Conservation (phyloP, 257 asterid genomes). For the Rehmannia glutinosa region DNA sequence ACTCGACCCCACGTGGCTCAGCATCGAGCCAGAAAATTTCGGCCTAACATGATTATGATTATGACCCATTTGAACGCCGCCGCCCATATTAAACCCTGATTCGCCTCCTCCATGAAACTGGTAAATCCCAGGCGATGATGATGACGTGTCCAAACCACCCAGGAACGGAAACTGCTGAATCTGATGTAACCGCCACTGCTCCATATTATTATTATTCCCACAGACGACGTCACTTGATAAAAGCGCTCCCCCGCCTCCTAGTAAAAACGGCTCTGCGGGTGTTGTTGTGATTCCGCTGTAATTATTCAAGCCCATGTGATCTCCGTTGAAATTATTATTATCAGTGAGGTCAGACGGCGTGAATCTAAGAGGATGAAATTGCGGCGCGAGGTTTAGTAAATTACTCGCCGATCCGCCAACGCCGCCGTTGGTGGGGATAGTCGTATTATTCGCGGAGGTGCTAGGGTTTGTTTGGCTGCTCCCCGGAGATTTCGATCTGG, state of each 20-base stretch:
- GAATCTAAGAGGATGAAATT: slow-evolving; percentile 49
- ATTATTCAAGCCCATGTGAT: slow-evolving; percentile 31
- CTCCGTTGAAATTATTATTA: slow-evolving; percentile 34
- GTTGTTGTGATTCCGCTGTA: slow-evolving; percentile 47
- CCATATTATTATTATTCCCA: slow-evolving; percentile 32
- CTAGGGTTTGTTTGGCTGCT: slow-evolving; percentile 37
- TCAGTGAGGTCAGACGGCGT: slow-evolving; percentile 63
- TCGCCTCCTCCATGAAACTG: slow-evolving; percentile 44
- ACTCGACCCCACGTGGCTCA: slow-evolving; percentile 45
- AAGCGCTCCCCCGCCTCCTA: not conserved
- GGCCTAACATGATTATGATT: slow-evolving; percentile 35
- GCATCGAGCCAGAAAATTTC: slow-evolving; percentile 35
- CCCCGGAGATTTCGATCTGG: slow-evolving; percentile 60
- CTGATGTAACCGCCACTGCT: slow-evolving; percentile 70
- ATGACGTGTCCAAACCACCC: slow-evolving; percentile 34
- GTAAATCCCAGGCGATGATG: slow-evolving; percentile 29
- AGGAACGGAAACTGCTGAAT: slow-evolving; percentile 62
- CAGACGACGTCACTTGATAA: slow-evolving; percentile 27
- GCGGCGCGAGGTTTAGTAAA: slow-evolving; percentile 46
- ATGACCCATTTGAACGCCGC: slow-evolving; percentile 34
- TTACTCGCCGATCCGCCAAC: slow-evolving; percentile 4
- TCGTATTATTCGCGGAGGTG: slow-evolving; percentile 39
- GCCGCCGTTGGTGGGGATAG: slow-evolving; percentile 32
- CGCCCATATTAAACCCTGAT: slow-evolving; percentile 30
- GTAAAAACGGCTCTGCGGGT: slow-evolving; percentile 48